Evolutionary conservation across 169 alveolate species (phyloP), one percentile per base, ranked within the genome.

Genomic region (Plasmodium fragile): DNA sequence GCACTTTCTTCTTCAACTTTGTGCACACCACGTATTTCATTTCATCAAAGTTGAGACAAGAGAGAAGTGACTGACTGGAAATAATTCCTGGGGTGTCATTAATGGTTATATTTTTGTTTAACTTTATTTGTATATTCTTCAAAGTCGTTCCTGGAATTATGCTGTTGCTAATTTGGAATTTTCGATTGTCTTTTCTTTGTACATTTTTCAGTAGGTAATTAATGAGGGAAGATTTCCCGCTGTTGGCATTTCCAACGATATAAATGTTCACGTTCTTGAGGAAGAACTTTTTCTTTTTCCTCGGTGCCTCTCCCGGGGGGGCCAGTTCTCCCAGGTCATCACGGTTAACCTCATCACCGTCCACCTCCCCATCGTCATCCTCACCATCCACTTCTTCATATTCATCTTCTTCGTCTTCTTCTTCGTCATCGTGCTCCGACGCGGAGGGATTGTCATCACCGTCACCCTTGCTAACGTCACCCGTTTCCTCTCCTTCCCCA

Each of bases 61-160:
- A 95, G 8, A 95, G 92, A 52, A 96, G 25, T 7, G 97, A 92
- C 52, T 94, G 81, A 32, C 92, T 81, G 2, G 96, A 92, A 36
- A 96, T 95, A 16, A 96, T 96, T 22, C 97, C 97, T 2, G 97
- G 97, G 6, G 97, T 96, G 92, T 96, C 97, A 45, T 82, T 95
- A 43, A 96, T 83, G 22, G 95, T 94, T 89, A 94, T 75, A 22
- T 92, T 82, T 2, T 91, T 83, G 3, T 95, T 96, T 69, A 94
- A 81, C 82, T 92, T 91, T 32, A 96, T 95, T 39, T 93, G 78
- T 69, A 96, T 83, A 49, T 95, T 95, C 49, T 95, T 84, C 79
- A 96, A 80, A 2, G 97, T 96, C 3, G 97, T 95, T 22, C 97
- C 97, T 52, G 97, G 97, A 4, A 96, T 91, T 32, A 96, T 93